Percentiles rank a stretch among this genome's conserved stretches.
Conservation (phyloP, 345 rosid species). For the Gossypium raimondii region DNA sequence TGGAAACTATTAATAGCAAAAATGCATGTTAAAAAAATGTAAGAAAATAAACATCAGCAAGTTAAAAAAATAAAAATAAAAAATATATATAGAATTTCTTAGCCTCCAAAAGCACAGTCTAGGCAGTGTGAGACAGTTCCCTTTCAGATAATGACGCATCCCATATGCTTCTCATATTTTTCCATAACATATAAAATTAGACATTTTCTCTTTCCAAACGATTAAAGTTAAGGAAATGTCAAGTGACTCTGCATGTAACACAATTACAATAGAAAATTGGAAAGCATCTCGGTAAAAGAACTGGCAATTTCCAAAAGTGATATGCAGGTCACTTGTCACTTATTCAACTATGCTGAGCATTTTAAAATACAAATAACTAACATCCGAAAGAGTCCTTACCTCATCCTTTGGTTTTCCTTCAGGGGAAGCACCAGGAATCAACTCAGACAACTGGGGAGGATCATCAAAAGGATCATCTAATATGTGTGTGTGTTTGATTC, state of each 20-base stretch:
- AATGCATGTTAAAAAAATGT: not conserved
- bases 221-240: not conserved
- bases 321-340: not conserved
- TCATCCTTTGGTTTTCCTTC: slow-evolving; percentile 95
- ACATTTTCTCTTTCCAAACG: not conserved
- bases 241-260: not conserved
- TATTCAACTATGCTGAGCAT: slow-evolving; percentile 3
- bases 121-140: not conserved
- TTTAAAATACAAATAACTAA: not conserved
- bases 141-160: slow-evolving; percentile 1
- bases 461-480: slow-evolving; percentile 94
- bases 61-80: not conserved
- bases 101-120: not conserved
- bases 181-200: not conserved
- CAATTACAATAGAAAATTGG: not conserved
- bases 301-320: slow-evolving; percentile 8
- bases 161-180: not conserved
- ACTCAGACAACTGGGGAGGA: slow-evolving; percentile 61
- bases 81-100: not conserved
- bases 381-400: slow-evolving; percentile 32
- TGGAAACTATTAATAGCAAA: not conserved
- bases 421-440: slow-evolving; percentile 87
- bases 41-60: not conserved
- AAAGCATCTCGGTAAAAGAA: not conserved
- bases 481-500: slow-evolving; percentile 77